Conservation (phyloP, 2,329 filamentous ascomycete genomes). For the Fusarium guadeloupense region DNA sequence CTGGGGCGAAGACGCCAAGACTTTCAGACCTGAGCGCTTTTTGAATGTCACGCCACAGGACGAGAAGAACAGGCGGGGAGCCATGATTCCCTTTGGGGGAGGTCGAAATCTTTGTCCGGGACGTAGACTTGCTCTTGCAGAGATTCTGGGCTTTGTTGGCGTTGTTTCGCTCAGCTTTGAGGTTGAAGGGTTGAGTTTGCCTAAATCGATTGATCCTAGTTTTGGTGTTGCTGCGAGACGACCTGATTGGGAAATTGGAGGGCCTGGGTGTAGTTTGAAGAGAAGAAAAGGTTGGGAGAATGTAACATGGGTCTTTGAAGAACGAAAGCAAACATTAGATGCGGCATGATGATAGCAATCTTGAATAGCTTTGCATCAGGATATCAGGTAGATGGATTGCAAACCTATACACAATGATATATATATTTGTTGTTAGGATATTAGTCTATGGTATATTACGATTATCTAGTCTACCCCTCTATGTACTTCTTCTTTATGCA, state of each 20-base stretch:
- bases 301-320: not conserved
- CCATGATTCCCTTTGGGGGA: constrained; percentile 48
- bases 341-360: too few species aligned
- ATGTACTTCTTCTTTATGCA: too few species aligned
- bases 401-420: too few species aligned
- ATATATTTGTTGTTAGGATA: too few species aligned
- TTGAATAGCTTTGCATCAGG: too few species aligned
- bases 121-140: constrained; percentile 44
- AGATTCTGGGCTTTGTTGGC: constrained; percentile 28
- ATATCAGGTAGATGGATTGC: too few species aligned
- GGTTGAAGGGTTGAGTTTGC: constrained; percentile 24
- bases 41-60: constrained; percentile 20
- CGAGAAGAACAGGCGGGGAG: constrained; percentile 36
- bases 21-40: constrained; percentile 39
- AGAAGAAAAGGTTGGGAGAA: constrained; percentile 19
- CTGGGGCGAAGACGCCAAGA: constrained; percentile 35
- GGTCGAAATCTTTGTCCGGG: constrained; percentile 48
- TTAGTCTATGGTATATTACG: too few species aligned
- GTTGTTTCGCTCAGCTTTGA: constrained; percentile 14
- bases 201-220: not conserved
- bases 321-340: not conserved
- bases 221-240: constrained; percentile 14
- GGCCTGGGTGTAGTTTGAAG: not conserved
- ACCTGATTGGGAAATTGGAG: not conserved
- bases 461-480: too few species aligned